Percentiles rank a stretch among this genome's conserved stretches.
Evolutionary conservation across 192 early-diverging fungal species (phyloP).

Genomic region (Dissophora globulifera): DNA sequence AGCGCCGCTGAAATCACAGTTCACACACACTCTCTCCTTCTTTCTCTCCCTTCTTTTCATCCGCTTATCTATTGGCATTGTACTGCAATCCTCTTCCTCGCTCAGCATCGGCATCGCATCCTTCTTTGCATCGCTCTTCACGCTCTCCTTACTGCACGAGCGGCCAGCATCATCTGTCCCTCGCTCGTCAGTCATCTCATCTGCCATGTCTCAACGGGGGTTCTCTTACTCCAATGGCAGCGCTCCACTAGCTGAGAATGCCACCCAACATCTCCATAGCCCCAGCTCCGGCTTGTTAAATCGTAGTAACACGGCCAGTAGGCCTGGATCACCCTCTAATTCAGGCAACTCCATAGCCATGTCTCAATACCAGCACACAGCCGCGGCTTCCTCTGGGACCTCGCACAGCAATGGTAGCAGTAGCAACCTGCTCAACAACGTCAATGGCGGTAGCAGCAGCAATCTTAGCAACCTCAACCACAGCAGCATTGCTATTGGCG

Average conservation of each 20-base stretch:
- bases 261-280: constrained; percentile 16
- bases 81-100: too few species aligned
- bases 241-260: constrained; percentile 20
- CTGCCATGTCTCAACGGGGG: constrained; percentile 37
- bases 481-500: neutral
- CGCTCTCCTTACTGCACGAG: neutral
- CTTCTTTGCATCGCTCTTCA: neutral
- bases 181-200: neutral
- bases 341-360: neutral
- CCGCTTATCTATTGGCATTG: neutral
- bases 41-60: neutral
- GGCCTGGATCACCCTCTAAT: constrained; percentile 32
- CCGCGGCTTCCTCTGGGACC: neutral
- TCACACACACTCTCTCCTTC: neutral
- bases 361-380: constrained; percentile 20
- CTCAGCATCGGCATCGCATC: too few species aligned
- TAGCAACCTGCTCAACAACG: neutral
- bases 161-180: neutral
- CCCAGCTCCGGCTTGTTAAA: constrained; percentile 29
- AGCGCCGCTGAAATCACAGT: too few species aligned
- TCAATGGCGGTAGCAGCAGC: neutral
- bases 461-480: too few species aligned
- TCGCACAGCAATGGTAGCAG: constrained; percentile 12
- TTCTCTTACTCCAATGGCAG: constrained; percentile 17
- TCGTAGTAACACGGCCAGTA: constrained; percentile 33